These are phyloP conservation scores for Eutrema heterophyllum DNA, from an alignment of 345 rosid species.

Conservation along the genomic window DNA sequence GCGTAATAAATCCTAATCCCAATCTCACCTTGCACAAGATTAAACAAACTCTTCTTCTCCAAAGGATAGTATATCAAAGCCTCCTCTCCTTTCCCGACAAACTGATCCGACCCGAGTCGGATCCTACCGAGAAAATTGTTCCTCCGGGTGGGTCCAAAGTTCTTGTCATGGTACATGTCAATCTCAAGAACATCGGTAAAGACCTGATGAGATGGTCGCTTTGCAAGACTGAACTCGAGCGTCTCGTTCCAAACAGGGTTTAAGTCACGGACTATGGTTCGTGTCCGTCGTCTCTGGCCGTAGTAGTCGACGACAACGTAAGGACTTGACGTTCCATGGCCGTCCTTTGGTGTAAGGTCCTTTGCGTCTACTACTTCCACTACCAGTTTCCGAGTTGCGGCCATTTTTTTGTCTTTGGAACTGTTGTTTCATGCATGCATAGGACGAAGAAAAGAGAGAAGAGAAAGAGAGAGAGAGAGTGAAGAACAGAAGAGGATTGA, in stretches of 20 bases:
- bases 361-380: constrained; percentile 86
- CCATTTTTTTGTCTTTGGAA: constrained; percentile 17
- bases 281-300: constrained; percentile 68
- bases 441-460: neutral
- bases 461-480: neutral
- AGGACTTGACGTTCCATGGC: constrained; percentile 88
- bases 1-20: constrained; percentile 70
- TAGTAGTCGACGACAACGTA: constrained; percentile 72
- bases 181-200: constrained; percentile 65
- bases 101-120: constrained; percentile 57
- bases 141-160: constrained; percentile 61
- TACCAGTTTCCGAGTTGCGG: constrained; percentile 52
- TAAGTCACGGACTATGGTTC: constrained; percentile 52
- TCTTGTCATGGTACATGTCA: constrained; percentile 70
- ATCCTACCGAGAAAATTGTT: constrained; percentile 66
- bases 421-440: constrained; percentile 22
- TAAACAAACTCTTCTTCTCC: constrained; percentile 54
- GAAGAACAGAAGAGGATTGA: constrained; percentile 1
- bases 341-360: constrained; percentile 65
- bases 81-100: constrained; percentile 79
- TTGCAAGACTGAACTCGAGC: constrained; percentile 60
- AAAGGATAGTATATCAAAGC: constrained; percentile 70
- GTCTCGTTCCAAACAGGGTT: constrained; percentile 74
- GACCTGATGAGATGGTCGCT: constrained; percentile 44
- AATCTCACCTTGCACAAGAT: constrained; percentile 67